Percentiles rank a stretch among this genome's conserved stretches.
These are phyloP conservation scores for Cadophora malorum DNA, from an alignment of 2,329 filamentous ascomycete species.

Conservation along the genomic window DNA sequence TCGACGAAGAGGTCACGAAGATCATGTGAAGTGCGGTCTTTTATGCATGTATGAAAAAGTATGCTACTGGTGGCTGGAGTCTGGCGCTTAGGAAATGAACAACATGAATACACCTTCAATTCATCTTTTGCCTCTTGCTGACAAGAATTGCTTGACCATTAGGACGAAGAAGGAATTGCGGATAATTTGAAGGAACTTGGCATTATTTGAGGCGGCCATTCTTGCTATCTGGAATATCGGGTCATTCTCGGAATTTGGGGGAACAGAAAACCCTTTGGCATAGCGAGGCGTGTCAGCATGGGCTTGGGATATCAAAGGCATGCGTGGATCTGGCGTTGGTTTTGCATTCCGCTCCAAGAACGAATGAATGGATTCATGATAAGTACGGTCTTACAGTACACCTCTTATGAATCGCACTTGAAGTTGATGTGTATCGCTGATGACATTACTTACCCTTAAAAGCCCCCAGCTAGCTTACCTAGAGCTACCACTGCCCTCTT, in stretches of 20 bases:
- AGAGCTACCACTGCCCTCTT: neutral
- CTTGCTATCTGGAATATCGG: neutral
- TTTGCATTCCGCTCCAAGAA: neutral
- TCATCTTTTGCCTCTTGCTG: conserved; percentile 13
- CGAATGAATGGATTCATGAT: conserved; percentile 11
- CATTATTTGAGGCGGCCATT: conserved; percentile 7
- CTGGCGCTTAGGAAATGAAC: conserved; percentile 26
- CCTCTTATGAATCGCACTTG: neutral
- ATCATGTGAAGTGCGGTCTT: conserved; percentile 44
- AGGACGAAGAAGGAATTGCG: conserved; percentile 31
- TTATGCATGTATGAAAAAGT: conserved; percentile 34
- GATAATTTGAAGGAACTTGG: conserved; percentile 15
- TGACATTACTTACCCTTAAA: neutral
- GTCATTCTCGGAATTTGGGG: neutral
- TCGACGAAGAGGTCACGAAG: conserved; percentile 48
- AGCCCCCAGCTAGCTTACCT: neutral
- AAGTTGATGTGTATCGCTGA: conserved; percentile 9
- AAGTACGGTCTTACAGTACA: conserved; percentile 6
- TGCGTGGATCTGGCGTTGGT: conserved; percentile 3
- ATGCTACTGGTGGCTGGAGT: conserved; percentile 32
- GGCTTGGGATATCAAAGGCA: neutral
- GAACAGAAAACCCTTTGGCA: neutral
- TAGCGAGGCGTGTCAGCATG: neutral
- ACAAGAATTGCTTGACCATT: conserved; percentile 24
- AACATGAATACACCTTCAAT: neutral